Evolutionary conservation across 805 yeast genomes (phyloP), one percentile per base, ranked within the genome.

Genomic region (Cyberlindnera xylosilytica): DNA sequence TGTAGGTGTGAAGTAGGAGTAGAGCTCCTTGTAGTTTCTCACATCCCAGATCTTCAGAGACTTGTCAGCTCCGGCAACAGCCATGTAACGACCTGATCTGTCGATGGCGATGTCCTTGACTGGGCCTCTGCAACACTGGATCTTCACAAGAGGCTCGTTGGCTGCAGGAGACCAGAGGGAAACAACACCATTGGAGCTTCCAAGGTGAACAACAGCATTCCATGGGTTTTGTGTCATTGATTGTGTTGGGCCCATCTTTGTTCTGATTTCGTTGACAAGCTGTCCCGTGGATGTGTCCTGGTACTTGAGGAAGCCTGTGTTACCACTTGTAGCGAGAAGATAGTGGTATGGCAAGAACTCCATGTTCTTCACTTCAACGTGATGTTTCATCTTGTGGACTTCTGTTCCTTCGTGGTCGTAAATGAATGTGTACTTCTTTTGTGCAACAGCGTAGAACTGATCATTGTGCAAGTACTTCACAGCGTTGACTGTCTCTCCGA

Each of bases 211-310:
- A 13, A 91, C 86, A 0, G 97, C 99, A 61, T 93, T 93, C 85
- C 95, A 88, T 3, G 96, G 96, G 60, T 91, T 93, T 54, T 87
- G 96, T 39, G 83, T 70, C 89, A 91, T 79, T 6, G 91, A 75
- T 36, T 82, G 81, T 0, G 96, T 85, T 16, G 98, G 95, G 1
- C 99, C 99, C 49, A 87, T 64, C 62, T 85, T 88, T 8, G 97
- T 89, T 59, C 90, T 76, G 23, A 81, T 68, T 62, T 93, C 98
- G 34, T 88, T 73, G 1, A 90, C 93, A 26, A 88, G 67, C 36
- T 73, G 77, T 47, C 99, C 99, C 0, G 98, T 93, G 3, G 97
- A 83, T 2, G 90, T 95, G 64, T 93, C 99, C 58, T 93, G 98
- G 64, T 87, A 93, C 65, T 86, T 87, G 47, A 93, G 71, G 64